Evolutionary conservation across 164 flowering plant species (phyloP).

Genomic region (Berberis vulgaris): DNA sequence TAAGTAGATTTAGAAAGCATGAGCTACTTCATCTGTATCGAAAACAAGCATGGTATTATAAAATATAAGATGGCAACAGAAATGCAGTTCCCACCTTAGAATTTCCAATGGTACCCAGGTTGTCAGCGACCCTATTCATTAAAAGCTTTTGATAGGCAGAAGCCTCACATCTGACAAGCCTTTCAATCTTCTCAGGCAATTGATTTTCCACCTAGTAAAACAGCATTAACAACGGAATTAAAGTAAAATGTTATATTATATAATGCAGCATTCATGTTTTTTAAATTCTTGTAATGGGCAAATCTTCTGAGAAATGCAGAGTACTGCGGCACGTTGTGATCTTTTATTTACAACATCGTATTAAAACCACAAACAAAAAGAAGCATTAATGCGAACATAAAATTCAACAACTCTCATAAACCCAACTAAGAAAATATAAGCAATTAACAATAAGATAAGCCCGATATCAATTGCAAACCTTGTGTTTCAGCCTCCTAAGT

Average conservation of each 20-base stretch:
- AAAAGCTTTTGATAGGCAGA: conserved; percentile 97
- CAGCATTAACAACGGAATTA: not conserved
- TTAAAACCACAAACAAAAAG: no score
- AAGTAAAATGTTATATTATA: not conserved
- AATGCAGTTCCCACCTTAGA: conserved; percentile 45
- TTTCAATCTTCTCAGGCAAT: conserved; percentile 97
- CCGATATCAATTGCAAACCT: conserved; percentile 36
- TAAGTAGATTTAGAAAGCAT: conserved; percentile 1
- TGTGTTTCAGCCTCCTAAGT: conserved; percentile 94
- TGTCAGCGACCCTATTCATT: conserved; percentile 97
- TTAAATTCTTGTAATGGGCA: not conserved
- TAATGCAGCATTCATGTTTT: not conserved
- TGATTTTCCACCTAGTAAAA: conserved; percentile 79
- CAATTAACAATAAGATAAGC: not conserved
- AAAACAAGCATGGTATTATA: not conserved
- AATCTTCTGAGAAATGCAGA: not conserved
- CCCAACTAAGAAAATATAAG: not conserved
- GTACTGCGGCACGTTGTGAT: no score
- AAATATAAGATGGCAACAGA: not conserved
- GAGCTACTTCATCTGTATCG: not conserved
- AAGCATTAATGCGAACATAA: no score
- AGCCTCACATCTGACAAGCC: conserved; percentile 93
- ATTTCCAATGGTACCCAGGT: conserved; percentile 85
- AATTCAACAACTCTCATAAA: not conserved
- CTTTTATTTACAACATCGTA: no score